Evolutionary conservation across 352 stramenopile species (phyloP).

Genomic region (Globisporangium echinulatum): DNA sequence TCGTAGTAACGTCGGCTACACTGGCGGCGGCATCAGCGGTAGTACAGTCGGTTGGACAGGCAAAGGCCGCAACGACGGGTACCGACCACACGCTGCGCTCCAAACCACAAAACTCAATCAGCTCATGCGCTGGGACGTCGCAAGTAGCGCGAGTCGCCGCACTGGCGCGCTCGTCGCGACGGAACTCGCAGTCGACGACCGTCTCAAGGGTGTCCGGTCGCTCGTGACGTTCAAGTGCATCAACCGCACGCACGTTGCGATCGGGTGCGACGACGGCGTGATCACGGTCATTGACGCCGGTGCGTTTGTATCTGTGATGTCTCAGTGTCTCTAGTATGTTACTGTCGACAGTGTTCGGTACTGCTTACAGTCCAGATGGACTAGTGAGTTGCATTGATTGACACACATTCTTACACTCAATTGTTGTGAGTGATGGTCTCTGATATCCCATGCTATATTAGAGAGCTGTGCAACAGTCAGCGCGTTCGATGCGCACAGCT

Average conservation of each 20-base stretch:
- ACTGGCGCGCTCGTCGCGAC: constrained; percentile 14
- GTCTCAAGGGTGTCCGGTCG: constrained; percentile 44
- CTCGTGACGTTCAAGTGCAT: constrained; percentile 38
- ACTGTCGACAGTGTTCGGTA: background rate
- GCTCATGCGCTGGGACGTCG: constrained; percentile 49
- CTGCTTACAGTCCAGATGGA: no score
- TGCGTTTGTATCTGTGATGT: background rate
- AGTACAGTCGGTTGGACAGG: background rate
- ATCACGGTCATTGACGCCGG: constrained; percentile 41
- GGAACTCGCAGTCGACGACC: constrained; percentile 24
- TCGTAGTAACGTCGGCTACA: background rate
- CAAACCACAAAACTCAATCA: constrained; percentile 49
- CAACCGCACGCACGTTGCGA: constrained; percentile 44
- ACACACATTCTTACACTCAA: no score
- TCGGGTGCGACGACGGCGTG: constrained; percentile 50
- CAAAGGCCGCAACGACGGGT: constrained; percentile 13
- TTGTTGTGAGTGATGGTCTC: no score
- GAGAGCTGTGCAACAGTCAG: constrained; percentile 38
- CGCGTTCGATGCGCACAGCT: constrained; percentile 47
- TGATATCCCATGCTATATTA: background rate
- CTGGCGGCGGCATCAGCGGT: no score
- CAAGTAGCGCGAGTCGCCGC: constrained; percentile 3
- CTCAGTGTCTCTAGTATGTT: no score
- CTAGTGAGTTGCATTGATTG: no score
- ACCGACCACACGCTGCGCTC: constrained; percentile 22